phyloP scores from a whole-genome alignment of 768 basidiomycete genomes.

The Rhizopogon salebrosus region DNA sequence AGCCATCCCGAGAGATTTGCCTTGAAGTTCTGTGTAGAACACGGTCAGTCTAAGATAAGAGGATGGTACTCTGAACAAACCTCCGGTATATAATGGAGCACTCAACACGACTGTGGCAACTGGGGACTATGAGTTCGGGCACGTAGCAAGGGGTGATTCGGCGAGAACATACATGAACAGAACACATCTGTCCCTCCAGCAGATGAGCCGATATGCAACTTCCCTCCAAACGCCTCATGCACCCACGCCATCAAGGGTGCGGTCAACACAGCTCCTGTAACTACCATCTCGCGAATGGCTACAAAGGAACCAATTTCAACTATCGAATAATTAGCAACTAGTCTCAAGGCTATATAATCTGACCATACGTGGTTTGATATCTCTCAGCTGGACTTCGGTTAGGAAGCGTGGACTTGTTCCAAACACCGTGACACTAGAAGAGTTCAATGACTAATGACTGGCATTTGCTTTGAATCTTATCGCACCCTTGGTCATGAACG shows the following conservation, averaged over 20 bases:
- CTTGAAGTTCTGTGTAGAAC: slow-evolving; percentile 49
- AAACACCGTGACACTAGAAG: slow-evolving; percentile 30
- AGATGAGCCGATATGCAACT: slow-evolving; percentile 45
- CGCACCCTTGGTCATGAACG: slow-evolving; percentile 52
- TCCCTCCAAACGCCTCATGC: slow-evolving; percentile 47
- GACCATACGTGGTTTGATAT: slow-evolving; percentile 39
- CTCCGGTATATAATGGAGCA: slow-evolving; percentile 58
- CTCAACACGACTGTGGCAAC: slow-evolving; percentile 48
- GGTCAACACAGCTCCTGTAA: slow-evolving; percentile 64
- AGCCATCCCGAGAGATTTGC: slow-evolving; percentile 61
- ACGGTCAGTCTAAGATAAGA: background rate
- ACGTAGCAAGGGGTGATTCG: background rate
- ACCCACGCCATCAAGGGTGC: slow-evolving; percentile 65
- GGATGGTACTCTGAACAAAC: slow-evolving; percentile 25
- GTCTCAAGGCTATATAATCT: background rate
- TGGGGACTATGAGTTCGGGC: slow-evolving; percentile 19
- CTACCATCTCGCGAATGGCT: slow-evolving; percentile 43
- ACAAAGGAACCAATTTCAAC: slow-evolving; percentile 51
- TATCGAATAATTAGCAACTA: slow-evolving; percentile 11
- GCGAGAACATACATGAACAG: slow-evolving; percentile 46
- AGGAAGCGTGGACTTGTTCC: slow-evolving; percentile 64
- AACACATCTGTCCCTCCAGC: slow-evolving; percentile 76
- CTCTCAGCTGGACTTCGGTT: slow-evolving; percentile 52
- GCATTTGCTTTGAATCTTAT: background rate
- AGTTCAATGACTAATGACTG: slow-evolving; percentile 9